Evolutionary conservation across 2,329 filamentous ascomycete genomes (phyloP), one percentile per base, ranked within the genome.

Genomic region (Mollisia scopiformis): DNA sequence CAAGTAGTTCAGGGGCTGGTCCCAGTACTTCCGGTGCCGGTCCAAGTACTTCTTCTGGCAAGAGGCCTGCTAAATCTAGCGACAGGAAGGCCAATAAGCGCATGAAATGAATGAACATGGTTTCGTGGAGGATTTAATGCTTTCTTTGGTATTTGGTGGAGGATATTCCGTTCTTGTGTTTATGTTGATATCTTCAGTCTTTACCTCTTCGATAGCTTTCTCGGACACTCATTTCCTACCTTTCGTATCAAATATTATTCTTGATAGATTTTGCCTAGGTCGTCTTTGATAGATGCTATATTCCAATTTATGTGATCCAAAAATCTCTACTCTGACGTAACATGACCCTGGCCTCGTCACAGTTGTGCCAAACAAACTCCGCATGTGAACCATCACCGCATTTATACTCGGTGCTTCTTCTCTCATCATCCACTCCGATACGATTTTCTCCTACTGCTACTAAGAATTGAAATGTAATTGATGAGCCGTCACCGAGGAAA

Each of bases 21-120:
- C n/a, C n/a, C n/a, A n/a, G n/a, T n/a, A n/a, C n/a, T n/a, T n/a
- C n/a, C n/a, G 50, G 35, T 27, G 30, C 55, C n/a, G 54, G 58
- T 28, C 14, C 55, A 28, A 28, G 52, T 21, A 33, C 51, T 6
- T 53, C 62, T 23, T 55, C 58, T 13, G 59, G 65, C 21, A 69
- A 73, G 61, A 67, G 69, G 49, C 60, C 65, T 52, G 66, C 64
- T 16, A 63, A 62, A 27, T 52, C 63, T n/a, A 50, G 63, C 28
- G 68, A 71, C 16, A 64, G 67, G 43, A 66, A 64, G 28, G 63
- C 50, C 41, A 66, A 60, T 25, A 70, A 69, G 49, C 62, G 67
- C 46, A 72, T 71, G 69, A 72, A 70, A 63, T 73, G 66, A 59
- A 21, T 37, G 57, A n/a, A n/a, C n/a, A 25, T 28, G 6, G 39